Percentiles rank a stretch among this genome's conserved stretches.
Evolutionary conservation across 208 protist species (phyloP).

Genomic region (Acanthamoeba culbertsoni): DNA sequence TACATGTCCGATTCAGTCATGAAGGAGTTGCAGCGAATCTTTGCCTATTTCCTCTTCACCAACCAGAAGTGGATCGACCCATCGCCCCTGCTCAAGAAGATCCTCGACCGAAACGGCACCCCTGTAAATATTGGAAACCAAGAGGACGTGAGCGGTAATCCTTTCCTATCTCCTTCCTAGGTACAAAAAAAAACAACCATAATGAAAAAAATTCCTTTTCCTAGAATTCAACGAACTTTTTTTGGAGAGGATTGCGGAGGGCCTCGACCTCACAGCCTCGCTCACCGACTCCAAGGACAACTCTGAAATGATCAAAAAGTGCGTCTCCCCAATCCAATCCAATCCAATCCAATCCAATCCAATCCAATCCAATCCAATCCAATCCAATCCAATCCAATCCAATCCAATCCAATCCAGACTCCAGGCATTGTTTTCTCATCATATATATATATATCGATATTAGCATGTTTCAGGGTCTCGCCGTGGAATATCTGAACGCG

Average conservation of each 20-base stretch:
- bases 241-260: conserved; percentile 34
- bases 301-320: conserved; percentile 38
- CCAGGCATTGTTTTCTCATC: neutral
- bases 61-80: conserved; percentile 57
- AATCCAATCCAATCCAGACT: neutral
- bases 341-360: too few species aligned
- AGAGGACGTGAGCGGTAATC: conserved; percentile 41
- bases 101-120: neutral
- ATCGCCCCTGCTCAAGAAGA: conserved; percentile 16
- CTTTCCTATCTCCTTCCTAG: neutral
- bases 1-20: neutral
- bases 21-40: conserved; percentile 45
- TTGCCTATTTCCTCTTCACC: conserved; percentile 43
- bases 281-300: conserved; percentile 41
- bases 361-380: too few species aligned
- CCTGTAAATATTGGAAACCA: conserved; percentile 57
- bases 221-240: conserved; percentile 54
- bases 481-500: conserved; percentile 52
- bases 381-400: too few species aligned
- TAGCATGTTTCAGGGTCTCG: conserved; percentile 49
- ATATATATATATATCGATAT: neutral
- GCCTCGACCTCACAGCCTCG: neutral
- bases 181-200: neutral
- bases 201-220: neutral
- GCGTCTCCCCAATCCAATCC: neutral